phyloP scores from a whole-genome alignment of 1,284 basidiomycete genomes.

The Coniferiporia weirii region DNA sequence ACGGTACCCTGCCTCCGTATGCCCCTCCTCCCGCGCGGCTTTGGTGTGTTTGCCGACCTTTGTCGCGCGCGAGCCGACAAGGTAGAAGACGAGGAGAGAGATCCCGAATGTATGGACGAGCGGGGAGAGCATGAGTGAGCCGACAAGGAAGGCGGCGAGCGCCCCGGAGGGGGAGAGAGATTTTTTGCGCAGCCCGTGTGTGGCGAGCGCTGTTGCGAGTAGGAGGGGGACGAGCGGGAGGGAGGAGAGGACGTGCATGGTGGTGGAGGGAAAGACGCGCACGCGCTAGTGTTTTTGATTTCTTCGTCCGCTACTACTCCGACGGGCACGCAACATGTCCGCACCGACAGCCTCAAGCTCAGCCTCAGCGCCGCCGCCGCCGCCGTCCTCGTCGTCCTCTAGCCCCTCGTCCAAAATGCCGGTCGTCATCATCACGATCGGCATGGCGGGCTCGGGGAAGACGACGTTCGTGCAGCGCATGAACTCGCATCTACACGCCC shows the following conservation, averaged over 20 bases:
- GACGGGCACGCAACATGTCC: conserved; percentile 3
- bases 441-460: conserved; percentile 95
- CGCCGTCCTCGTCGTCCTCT: background rate
- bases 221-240: conserved; percentile 33
- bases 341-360: conserved; percentile 8
- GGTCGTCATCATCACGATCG: conserved; percentile 81
- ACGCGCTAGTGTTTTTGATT: background rate
- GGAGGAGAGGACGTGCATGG: conserved; percentile 20
- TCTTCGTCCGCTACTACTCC: background rate
- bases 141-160: conserved; percentile 69
- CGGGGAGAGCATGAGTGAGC: conserved; percentile 58
- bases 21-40: conserved; percentile 72
- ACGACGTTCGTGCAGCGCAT: conserved; percentile 95
- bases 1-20: conserved; percentile 67
- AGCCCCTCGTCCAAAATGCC: conserved; percentile 46
- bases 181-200: conserved; percentile 49
- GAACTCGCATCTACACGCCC: conserved; percentile 79
- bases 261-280: background rate
- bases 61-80: conserved; percentile 78
- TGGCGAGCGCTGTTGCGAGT: conserved; percentile 39
- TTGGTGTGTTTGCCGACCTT: conserved; percentile 76
- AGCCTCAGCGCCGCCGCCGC: conserved; percentile 12
- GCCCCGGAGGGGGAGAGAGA: conserved; percentile 73
- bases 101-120: conserved; percentile 64
- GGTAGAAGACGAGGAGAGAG: conserved; percentile 77